These are phyloP conservation scores for Breynia disticha DNA, from an alignment of 441 rosid genomes.

Conservation along the genomic window DNA sequence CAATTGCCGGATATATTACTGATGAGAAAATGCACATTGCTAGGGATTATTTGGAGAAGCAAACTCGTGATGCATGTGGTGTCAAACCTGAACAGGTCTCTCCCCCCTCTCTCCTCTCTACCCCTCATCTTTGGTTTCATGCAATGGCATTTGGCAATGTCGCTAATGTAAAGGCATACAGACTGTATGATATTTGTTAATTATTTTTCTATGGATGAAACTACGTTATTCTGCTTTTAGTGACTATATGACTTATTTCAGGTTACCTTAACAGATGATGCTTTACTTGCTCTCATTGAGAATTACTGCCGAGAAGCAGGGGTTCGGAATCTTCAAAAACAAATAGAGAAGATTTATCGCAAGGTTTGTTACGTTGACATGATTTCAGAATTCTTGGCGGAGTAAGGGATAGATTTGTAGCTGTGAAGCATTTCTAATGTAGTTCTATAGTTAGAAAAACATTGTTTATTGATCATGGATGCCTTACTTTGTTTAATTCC, in stretches of 20 bases:
- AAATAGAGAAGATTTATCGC: constrained; percentile 96
- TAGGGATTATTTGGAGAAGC: constrained; percentile 75
- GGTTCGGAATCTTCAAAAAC: constrained; percentile 98
- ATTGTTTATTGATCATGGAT: background rate
- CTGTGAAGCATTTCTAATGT: background rate
- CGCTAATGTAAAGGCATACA: too few species aligned
- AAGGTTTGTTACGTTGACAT: constrained; percentile 44
- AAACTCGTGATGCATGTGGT: constrained; percentile 83
- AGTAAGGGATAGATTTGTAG: too few species aligned
- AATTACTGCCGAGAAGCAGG: constrained; percentile 99
- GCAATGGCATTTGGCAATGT: too few species aligned
- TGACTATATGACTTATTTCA: constrained; percentile 18
- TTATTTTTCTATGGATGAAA: too few species aligned
- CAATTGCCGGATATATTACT: constrained; percentile 84
- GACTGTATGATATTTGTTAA: too few species aligned
- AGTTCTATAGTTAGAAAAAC: background rate
- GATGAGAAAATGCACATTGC: constrained; percentile 97
- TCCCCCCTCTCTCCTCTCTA: constrained; percentile 2
- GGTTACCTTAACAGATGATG: constrained; percentile 92
- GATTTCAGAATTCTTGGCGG: background rate
- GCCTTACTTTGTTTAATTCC: constrained; percentile 3
- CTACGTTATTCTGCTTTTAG: too few species aligned
- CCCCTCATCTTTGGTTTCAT: too few species aligned
- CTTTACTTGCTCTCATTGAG: constrained; percentile 87
- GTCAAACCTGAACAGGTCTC: constrained; percentile 86